phyloP scores from a whole-genome alignment of 805 yeast species.

The Zygosaccharomyces kombuchaensis region DNA sequence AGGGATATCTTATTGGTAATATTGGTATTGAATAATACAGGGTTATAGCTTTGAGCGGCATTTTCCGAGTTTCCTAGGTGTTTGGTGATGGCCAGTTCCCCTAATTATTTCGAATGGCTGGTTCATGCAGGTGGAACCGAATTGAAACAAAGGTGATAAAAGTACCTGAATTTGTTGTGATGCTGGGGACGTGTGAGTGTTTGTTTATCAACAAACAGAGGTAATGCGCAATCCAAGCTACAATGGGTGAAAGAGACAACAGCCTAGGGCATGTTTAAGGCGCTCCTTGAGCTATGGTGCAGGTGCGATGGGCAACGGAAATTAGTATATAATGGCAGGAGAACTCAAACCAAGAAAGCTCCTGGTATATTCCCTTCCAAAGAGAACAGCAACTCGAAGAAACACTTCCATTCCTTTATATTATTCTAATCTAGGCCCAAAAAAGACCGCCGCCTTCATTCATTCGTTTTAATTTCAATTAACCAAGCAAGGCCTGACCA shows the following conservation, averaged over 20 bases:
- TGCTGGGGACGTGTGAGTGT: constrained; percentile 4
- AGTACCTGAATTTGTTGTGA: background rate
- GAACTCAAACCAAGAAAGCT: background rate
- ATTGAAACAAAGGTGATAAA: background rate
- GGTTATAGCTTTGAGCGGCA: too few species aligned
- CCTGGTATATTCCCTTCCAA: background rate
- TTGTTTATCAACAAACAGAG: constrained; percentile 5
- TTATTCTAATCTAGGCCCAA: background rate
- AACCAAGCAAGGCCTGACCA: background rate
- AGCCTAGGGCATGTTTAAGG: background rate
- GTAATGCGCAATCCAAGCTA: background rate
- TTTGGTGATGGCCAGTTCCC: too few species aligned
- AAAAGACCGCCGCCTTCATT: background rate
- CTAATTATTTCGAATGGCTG: constrained; percentile 7
- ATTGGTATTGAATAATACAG: too few species aligned
- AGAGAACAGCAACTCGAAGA: background rate
- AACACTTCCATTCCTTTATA: constrained; percentile 2
- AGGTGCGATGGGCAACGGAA: background rate
- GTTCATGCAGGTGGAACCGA: constrained; percentile 8
- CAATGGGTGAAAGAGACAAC: background rate
- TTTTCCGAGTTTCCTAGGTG: too few species aligned
- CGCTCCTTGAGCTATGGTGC: background rate
- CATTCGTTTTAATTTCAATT: background rate
- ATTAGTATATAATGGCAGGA: constrained; percentile 3
- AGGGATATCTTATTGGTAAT: too few species aligned